Percentiles rank a stretch among this genome's conserved stretches.
Conservation (phyloP, 129 eudicot genomes). For the Centaurea solstitialis region DNA sequence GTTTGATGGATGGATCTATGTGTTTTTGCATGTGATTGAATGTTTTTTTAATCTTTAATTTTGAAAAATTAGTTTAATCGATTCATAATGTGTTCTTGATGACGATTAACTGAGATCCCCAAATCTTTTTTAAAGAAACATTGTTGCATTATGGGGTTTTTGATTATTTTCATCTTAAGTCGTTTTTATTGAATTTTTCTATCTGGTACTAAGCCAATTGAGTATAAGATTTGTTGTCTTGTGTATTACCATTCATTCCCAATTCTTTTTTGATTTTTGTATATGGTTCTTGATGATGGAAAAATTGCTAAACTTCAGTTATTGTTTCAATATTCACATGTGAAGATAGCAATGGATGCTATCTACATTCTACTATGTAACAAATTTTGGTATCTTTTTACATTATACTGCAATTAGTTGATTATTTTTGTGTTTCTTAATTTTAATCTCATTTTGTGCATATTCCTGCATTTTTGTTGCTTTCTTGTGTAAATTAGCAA, state of each 20-base stretch:
- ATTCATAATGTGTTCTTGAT: constrained; percentile 3
- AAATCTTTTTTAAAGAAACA: neutral
- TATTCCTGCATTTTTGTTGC: constrained; percentile 1
- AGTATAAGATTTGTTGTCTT: neutral
- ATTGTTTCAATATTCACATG: neutral
- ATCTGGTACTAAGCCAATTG: neutral
- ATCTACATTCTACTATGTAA: neutral
- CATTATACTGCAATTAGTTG: neutral
- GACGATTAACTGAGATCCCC: neutral
- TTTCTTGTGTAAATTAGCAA: neutral
- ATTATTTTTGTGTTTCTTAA: neutral
- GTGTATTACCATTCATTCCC: neutral
- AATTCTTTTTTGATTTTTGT: neutral
- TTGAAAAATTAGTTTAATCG: neutral
- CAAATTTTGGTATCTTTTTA: neutral
- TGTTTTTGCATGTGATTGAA: constrained; percentile 28
- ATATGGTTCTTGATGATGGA: neutral
- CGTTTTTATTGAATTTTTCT: neutral
- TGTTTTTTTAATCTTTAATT: neutral
- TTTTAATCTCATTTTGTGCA: neutral
- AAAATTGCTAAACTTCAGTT: neutral
- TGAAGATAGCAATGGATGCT: neutral
- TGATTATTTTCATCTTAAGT: neutral
- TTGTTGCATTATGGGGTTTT: neutral
- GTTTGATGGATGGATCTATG: constrained; percentile 3